Base-by-base conservation (phyloP, 805 yeast genomes). In the Jamesozyma gamospora region DNA sequence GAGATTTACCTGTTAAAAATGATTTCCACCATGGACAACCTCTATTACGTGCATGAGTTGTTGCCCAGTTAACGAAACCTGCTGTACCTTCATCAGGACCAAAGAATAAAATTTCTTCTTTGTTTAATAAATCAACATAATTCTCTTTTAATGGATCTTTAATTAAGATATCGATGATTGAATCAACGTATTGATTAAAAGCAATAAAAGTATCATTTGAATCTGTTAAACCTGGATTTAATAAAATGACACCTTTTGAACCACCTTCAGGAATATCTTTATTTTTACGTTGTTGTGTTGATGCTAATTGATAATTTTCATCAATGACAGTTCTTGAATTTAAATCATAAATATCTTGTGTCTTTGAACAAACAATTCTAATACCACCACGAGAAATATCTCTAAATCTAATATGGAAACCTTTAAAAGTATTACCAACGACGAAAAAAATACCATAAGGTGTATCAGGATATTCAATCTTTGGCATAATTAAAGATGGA, bases 11-110 rank as follows among this genome's bases (percentile, higher is more conserved):
- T 26, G 98, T 90, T 64, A 92, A 81, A 70, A 90, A 90, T 1
- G 97, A 90, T 66, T 86, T 90, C 98, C 98, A 90, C 87, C 95
- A 86, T 38, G 87, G 82, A 35, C 97, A 95, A 46, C 95, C 94
- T 64, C 98, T 79, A 41, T 67, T 64, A 54, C 82, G 77, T 21
- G 98, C 97, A 60, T 90, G 97, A 50, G 78, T 65, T 19, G 97
- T 92, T 10, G 98, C 97, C 97, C 97, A 90, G 63, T 92, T 88
- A 38, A 87, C 95, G 55, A 83, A 80, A 18, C 81, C 82, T 16
- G 98, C 97, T 39, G 97, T 88, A 62, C 95, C 94, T 71, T 90
- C 98, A 66, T 90, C 98, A n/a, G 98, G 98, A 40, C 98, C 98
- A 79, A 90, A 82, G 63, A 85, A 90, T 51, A 92, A 68, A 52